Conservation (phyloP, 2,329 filamentous ascomycete species). For the Onygenales sp. region DNA sequence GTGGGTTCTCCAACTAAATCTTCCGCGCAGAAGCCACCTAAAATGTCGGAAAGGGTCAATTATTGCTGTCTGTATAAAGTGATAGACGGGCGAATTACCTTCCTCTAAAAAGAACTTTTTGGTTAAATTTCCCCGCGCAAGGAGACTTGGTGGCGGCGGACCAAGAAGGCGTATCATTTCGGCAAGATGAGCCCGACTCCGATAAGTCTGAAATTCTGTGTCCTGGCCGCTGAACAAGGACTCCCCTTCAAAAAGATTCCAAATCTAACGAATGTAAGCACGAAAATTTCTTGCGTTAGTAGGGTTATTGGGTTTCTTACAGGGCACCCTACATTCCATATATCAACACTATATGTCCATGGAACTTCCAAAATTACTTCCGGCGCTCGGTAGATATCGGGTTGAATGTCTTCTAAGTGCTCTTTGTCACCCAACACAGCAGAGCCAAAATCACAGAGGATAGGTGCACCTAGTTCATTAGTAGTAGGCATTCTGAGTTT, state of each 20-base stretch:
- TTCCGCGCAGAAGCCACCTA: slow-evolving; percentile 20
- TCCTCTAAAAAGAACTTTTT: slow-evolving; percentile 32
- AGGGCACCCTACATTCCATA: slow-evolving; percentile 46
- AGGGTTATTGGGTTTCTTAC: slow-evolving; percentile 22
- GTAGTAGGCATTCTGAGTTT: no score
- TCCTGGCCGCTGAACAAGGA: slow-evolving; percentile 37
- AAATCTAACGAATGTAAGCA: slow-evolving; percentile 28
- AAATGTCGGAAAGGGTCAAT: slow-evolving; percentile 6
- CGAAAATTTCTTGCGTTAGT: slow-evolving; percentile 5
- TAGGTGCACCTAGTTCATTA: no score
- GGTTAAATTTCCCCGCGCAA: slow-evolving; percentile 21
- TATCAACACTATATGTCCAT: slow-evolving; percentile 41
- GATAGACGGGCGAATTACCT: slow-evolving; percentile 17
- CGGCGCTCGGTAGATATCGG: slow-evolving; percentile 27
- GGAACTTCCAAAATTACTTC: slow-evolving; percentile 39
- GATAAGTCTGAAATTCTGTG: slow-evolving; percentile 29
- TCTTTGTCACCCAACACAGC: slow-evolving; percentile 28
- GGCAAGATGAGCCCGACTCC: slow-evolving; percentile 39
- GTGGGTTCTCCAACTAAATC: slow-evolving; percentile 13
- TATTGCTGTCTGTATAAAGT: background rate
- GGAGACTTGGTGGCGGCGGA: slow-evolving; percentile 28
- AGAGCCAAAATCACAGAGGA: slow-evolving; percentile 44
- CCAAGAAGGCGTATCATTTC: slow-evolving; percentile 41
- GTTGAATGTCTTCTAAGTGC: slow-evolving; percentile 19
- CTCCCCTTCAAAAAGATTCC: slow-evolving; percentile 40